Evolutionary conservation across 1,284 basidiomycete species (phyloP).

Genomic region (Ceratobasidium sp.): DNA sequence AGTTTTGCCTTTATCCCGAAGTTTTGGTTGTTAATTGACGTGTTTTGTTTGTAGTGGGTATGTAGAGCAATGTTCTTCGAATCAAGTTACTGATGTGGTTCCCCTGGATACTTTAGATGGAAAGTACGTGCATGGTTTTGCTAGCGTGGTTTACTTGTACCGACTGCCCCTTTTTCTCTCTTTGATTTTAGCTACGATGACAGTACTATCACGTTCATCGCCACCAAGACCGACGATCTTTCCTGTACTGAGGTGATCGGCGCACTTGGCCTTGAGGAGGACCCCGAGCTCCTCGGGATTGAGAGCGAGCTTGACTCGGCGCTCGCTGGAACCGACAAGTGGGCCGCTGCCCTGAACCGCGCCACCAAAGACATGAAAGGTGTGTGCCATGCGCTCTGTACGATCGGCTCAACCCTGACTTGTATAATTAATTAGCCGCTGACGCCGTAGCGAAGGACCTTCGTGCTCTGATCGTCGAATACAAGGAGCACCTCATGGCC

Average conservation of each 20-base stretch:
- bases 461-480: slow-evolving; percentile 58
- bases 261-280: slow-evolving; percentile 63
- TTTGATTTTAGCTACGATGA: slow-evolving; percentile 62
- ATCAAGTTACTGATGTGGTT: background rate
- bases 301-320: slow-evolving; percentile 61
- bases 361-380: slow-evolving; percentile 9
- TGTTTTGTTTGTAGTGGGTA: slow-evolving; percentile 53
- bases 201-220: slow-evolving; percentile 70
- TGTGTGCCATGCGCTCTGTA: slow-evolving; percentile 1
- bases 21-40: background rate
- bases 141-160: background rate
- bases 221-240: slow-evolving; percentile 73
- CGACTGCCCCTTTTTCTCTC: background rate
- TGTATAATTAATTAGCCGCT: slow-evolving; percentile 6
- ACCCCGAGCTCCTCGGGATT: slow-evolving; percentile 64
- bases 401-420: background rate
- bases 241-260: slow-evolving; percentile 57
- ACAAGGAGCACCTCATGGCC: slow-evolving; percentile 62
- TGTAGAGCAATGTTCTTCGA: slow-evolving; percentile 44
- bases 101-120: slow-evolving; percentile 57
- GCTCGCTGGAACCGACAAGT: slow-evolving; percentile 56
- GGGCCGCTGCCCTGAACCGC: slow-evolving; percentile 49
- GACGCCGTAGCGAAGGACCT: slow-evolving; percentile 55
- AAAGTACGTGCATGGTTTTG: slow-evolving; percentile 58
- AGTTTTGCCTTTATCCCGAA: slow-evolving; percentile 53